Evolutionary conservation across 176 grass and related monocot species (phyloP), one percentile per base, ranked within the genome.

Genomic region (Elymus sibiricus): DNA sequence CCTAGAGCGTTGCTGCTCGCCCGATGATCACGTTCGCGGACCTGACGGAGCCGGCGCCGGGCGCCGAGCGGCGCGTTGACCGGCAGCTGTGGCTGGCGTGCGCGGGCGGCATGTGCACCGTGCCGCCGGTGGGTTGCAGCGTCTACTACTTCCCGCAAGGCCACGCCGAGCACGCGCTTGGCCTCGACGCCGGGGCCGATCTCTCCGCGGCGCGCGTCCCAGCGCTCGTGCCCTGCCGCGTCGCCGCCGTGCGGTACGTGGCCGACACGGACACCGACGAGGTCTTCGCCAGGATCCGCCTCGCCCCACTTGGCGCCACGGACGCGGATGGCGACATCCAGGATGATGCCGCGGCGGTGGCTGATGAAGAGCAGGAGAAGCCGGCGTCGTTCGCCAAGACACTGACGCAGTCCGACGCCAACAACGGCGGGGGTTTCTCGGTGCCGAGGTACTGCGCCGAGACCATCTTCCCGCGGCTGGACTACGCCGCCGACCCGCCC

Each of bases 91-190:
- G 97, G 97, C 90, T 94, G 34, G 97, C 97, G 14, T 99, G 97
- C 80, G 97, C 94, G 1, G 97, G 97, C 19, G 83, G 92, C 13
- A 97, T 99, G 97, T 93, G 93, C 82, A 93, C 93, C 53, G 95
- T 97, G 87, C 94, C 94, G 28, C 82, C 89, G 47, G 90, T 94
- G 25, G 87, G 93, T 82, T 86, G 84, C 74, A 82, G 44, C 86
- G 92, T 99, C 10, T 94, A 89, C 89, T 99, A 96, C 92, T 99
- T 99, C 86, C 94, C 94, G 70, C 97, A 99, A 83, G 97, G 97
- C 79, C 94, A 99, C 78, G 91, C 94, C 65, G 97, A 99, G 97
- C 97, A 99, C 65, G 97, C 94, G 28, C 85, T 88, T 11, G 73
- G 84, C 70, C 77, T 80, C 78, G 60, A 87, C 66, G 84, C 65